A percentile compares a stretch with the other conserved stretches of the same genome.
These are phyloP conservation scores for Citrus maxima DNA, from an alignment of 345 rosid species.

Conservation along the genomic window DNA sequence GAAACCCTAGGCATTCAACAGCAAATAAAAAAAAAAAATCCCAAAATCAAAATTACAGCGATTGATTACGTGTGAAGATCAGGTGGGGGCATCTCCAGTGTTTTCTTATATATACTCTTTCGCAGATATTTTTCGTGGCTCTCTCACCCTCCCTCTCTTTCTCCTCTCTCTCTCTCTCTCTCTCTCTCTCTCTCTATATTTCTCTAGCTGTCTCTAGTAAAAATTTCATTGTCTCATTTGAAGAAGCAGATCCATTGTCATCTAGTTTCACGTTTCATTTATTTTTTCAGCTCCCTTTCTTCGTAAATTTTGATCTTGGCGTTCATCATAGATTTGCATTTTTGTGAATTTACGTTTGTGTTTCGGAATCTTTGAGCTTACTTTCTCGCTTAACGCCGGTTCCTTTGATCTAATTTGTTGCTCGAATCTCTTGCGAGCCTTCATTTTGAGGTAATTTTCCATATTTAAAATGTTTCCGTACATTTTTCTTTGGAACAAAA, in stretches of 20 bases:
- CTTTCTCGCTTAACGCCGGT: slow-evolving; percentile 19
- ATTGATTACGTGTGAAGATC: slow-evolving; percentile 25
- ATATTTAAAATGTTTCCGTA: not conserved
- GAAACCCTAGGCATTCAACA: slow-evolving; percentile 19
- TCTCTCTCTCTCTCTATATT: not conserved
- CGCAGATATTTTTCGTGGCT: slow-evolving; percentile 24
- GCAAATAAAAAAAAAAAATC: not conserved
- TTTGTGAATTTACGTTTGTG: not conserved
- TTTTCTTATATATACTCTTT: slow-evolving; percentile 2
- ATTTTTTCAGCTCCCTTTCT: not conserved
- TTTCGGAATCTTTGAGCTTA: not conserved
- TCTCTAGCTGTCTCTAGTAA: not conserved
- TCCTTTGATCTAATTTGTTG: slow-evolving; percentile 4
- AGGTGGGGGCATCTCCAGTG: slow-evolving; percentile 37
- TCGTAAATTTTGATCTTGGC: not conserved
- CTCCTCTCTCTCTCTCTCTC: not conserved
- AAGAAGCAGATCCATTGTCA: slow-evolving; percentile 10
- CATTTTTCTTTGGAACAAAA: not conserved
- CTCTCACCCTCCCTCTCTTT: not conserved
- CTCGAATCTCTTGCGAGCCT: not conserved
- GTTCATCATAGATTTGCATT: not conserved
- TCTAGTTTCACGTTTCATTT: not conserved
- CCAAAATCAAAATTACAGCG: not conserved
- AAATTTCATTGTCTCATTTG: not conserved
- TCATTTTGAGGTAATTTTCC: slow-evolving; percentile 5